These are phyloP conservation scores for Agaricales sp. DNA, from an alignment of 1,284 basidiomycete species.

Conservation along the genomic window DNA sequence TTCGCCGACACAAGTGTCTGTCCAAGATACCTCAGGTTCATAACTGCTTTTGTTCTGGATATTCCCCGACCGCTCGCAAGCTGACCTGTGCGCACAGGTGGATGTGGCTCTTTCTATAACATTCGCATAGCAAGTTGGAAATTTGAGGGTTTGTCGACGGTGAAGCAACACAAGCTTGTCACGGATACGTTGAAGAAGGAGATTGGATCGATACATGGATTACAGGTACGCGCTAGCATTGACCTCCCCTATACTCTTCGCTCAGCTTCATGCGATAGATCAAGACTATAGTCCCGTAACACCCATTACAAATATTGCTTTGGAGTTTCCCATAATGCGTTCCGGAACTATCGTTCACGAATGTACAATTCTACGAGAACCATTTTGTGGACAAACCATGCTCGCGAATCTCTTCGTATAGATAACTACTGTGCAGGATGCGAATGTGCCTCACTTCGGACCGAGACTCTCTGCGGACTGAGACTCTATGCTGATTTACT, in stretches of 20 bases:
- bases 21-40: slow-evolving; percentile 1
- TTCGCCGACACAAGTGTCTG: neutral
- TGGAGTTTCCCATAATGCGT: neutral
- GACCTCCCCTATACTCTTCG: neutral
- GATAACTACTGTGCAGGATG: too few relatives aligned
- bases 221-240: slow-evolving; percentile 58
- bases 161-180: slow-evolving; percentile 94
- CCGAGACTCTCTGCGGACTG: too few relatives aligned
- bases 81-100: slow-evolving; percentile 43
- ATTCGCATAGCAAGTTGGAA: slow-evolving; percentile 78
- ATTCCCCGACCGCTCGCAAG: neutral
- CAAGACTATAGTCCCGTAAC: neutral
- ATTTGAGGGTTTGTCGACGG: slow-evolving; percentile 80
- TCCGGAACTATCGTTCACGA: neutral
- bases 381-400: too few relatives aligned
- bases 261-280: neutral
- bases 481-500: too few relatives aligned
- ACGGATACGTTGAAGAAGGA: slow-evolving; percentile 84
- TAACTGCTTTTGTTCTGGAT: neutral
- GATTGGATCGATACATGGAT: slow-evolving; percentile 86
- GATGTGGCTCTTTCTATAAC: slow-evolving; percentile 94
- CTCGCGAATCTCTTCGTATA: too few relatives aligned
- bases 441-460: too few relatives aligned
- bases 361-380: too few relatives aligned
- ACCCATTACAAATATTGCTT: neutral